These are phyloP conservation scores for Aspergillus sp. DNA, from an alignment of 2,329 filamentous ascomycete species.

Conservation along the genomic window DNA sequence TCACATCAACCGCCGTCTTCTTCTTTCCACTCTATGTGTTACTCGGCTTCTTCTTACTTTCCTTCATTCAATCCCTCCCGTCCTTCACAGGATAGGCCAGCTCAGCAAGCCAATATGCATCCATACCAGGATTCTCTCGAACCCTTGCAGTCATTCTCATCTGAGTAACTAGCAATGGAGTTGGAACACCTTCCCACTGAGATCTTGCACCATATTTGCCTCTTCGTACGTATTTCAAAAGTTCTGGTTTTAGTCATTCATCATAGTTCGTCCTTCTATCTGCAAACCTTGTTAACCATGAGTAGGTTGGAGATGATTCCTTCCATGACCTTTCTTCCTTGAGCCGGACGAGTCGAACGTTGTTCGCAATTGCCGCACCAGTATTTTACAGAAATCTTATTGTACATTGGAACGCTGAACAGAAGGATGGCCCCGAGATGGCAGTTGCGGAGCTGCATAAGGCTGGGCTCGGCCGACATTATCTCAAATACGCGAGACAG, in stretches of 20 bases:
- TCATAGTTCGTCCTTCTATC: neutral
- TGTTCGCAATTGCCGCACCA: neutral
- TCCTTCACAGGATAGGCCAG: no score
- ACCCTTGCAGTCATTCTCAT: no score
- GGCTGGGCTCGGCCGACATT: neutral
- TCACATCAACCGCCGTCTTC: no score
- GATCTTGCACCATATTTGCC: neutral
- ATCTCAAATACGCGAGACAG: neutral
- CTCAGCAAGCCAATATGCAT: no score
- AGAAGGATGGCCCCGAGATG: neutral
- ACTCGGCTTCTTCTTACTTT: no score
- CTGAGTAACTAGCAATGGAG: neutral
- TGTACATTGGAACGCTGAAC: neutral
- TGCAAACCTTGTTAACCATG: neutral
- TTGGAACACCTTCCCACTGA: neutral
- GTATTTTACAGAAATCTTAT: neutral
- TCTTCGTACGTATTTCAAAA: neutral
- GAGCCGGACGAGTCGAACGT: neutral
- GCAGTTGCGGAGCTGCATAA: neutral
- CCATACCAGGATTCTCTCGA: no score
- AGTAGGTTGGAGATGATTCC: neutral
- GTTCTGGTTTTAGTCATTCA: no score
- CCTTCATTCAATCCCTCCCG: no score
- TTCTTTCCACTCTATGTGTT: no score
- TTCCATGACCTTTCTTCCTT: neutral